Conservation (phyloP, 2,329 filamentous ascomycete genomes). For the Calonectria hongkongensis region DNA sequence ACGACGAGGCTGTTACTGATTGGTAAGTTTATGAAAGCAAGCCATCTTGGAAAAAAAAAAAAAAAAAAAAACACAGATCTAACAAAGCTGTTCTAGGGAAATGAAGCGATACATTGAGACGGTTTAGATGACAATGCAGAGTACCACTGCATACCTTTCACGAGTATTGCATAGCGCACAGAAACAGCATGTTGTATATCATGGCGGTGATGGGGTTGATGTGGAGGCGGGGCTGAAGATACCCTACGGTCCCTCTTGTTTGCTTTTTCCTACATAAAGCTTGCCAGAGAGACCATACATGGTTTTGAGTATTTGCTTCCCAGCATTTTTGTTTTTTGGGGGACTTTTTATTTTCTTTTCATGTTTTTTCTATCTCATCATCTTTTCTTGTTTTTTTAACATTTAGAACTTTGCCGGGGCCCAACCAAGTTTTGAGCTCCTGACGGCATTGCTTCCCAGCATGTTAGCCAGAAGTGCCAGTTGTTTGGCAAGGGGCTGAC, state of each 20-base stretch:
- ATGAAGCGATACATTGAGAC: constrained; percentile 86
- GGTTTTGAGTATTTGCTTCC: constrained; percentile 4
- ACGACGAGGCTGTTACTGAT: constrained; percentile 97
- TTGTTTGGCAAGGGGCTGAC: not conserved
- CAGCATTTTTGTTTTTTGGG: constrained; percentile 15
- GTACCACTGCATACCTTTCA: constrained; percentile 33
- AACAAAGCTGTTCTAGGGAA: constrained; percentile 72
- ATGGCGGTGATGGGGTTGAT: constrained; percentile 37
- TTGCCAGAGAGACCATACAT: not conserved
- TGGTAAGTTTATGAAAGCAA: constrained; percentile 77
- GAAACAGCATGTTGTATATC: constrained; percentile 27
- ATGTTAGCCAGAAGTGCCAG: not conserved
- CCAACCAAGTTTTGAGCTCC: not conserved
- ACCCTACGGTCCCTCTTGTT: constrained; percentile 40
- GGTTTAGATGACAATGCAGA: constrained; percentile 61
- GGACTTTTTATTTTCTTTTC: not conserved
- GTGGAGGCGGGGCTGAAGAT: constrained; percentile 43
- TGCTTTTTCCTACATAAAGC: constrained; percentile 14
- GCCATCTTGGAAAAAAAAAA: no score
- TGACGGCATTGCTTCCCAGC: constrained; percentile 13
- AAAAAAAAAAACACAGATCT: constrained; percentile 7
- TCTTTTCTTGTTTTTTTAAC: not conserved
- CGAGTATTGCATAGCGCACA: constrained; percentile 33
- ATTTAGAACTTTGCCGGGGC: constrained; percentile 15
- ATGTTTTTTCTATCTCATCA: not conserved